phyloP scores from a whole-genome alignment of 139 green algal species.

The Dunaliella primolecta region DNA sequence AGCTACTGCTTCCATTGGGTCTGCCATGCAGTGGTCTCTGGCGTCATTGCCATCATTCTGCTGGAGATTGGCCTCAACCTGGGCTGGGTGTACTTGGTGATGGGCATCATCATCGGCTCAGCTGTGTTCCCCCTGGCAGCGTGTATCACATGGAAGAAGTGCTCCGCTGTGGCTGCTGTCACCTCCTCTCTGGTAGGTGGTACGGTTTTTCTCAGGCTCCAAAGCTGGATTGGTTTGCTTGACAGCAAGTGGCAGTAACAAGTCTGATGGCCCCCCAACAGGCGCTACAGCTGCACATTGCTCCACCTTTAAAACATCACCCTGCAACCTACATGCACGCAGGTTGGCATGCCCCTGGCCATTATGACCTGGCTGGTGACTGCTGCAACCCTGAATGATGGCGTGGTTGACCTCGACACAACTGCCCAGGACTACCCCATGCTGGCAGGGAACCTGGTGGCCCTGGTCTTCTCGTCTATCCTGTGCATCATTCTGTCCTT shows the following conservation, averaged over 20 bases:
- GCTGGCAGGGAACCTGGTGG: slow-evolving; percentile 81
- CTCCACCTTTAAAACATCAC: too few relatives aligned
- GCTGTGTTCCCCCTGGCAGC: slow-evolving; percentile 78
- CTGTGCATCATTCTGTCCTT: slow-evolving; percentile 62
- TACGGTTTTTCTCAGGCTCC: too few relatives aligned
- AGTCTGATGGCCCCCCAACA: too few relatives aligned
- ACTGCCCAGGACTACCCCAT: slow-evolving; percentile 76
- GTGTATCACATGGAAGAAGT: slow-evolving; percentile 75
- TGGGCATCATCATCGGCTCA: slow-evolving; percentile 78
- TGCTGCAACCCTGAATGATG: slow-evolving; percentile 30
- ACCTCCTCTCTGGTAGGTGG: slow-evolving; percentile 50
- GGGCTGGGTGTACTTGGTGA: slow-evolving; percentile 79
- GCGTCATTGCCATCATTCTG: slow-evolving; percentile 78
- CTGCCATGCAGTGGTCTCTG: slow-evolving; percentile 72
- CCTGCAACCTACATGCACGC: too few relatives aligned
- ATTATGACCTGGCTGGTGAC: slow-evolving; percentile 63
- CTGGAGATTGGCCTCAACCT: slow-evolving; percentile 71
- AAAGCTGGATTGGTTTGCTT: too few relatives aligned
- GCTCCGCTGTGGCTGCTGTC: slow-evolving; percentile 62
- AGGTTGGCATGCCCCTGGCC: slow-evolving; percentile 32
- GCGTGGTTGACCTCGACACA: slow-evolving; percentile 20
- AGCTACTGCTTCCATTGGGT: too few relatives aligned
- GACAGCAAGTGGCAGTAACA: too few relatives aligned
- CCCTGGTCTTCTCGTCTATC: slow-evolving; percentile 66
- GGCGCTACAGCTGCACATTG: too few relatives aligned